Percentiles rank a stretch among this genome's conserved stretches.
Evolutionary conservation across 495 filamentous ascomycete genomes (phyloP).

Genomic region (Entonaema liquescens): DNA sequence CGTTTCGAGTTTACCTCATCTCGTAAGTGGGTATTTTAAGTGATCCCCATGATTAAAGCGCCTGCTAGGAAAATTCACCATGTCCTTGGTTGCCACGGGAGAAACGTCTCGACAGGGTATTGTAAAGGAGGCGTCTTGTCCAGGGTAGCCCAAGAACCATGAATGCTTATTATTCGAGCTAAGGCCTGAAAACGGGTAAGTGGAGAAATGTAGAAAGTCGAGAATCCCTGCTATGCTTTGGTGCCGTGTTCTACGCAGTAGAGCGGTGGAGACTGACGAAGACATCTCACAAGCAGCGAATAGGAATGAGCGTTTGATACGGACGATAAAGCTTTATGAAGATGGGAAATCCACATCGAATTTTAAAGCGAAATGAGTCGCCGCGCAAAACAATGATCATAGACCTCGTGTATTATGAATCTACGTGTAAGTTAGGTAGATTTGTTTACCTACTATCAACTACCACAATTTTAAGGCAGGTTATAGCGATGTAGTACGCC

Average conservation of each 20-base stretch:
- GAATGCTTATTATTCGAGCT: slow-evolving; percentile 11
- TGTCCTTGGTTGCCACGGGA: background rate
- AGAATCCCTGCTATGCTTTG: slow-evolving; percentile 5
- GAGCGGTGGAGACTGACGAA: slow-evolving; percentile 2
- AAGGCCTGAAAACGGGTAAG: slow-evolving; percentile 11
- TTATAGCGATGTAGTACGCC: background rate
- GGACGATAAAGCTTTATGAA: slow-evolving; percentile 1
- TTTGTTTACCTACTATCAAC: too few relatives aligned
- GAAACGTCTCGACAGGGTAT: slow-evolving; percentile 21
- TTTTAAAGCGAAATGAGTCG: slow-evolving; percentile 14
- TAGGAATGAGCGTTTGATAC: background rate
- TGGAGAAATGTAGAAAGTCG: slow-evolving; percentile 1
- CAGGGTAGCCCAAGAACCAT: background rate
- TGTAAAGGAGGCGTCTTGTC: slow-evolving; percentile 5
- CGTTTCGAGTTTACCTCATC: slow-evolving; percentile 35
- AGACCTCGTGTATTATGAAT: background rate
- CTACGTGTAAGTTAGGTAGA: background rate
- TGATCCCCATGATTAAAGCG: slow-evolving; percentile 8
- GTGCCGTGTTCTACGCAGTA: slow-evolving; percentile 15
- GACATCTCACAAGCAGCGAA: slow-evolving; percentile 13
- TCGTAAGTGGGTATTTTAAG: slow-evolving; percentile 5
- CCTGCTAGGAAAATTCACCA: slow-evolving; percentile 16
- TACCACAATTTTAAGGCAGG: background rate
- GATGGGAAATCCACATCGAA: slow-evolving; percentile 12
- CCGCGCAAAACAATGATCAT: background rate